Conservation (phyloP, 768 basidiomycete genomes). For the Leccinum boreale region DNA sequence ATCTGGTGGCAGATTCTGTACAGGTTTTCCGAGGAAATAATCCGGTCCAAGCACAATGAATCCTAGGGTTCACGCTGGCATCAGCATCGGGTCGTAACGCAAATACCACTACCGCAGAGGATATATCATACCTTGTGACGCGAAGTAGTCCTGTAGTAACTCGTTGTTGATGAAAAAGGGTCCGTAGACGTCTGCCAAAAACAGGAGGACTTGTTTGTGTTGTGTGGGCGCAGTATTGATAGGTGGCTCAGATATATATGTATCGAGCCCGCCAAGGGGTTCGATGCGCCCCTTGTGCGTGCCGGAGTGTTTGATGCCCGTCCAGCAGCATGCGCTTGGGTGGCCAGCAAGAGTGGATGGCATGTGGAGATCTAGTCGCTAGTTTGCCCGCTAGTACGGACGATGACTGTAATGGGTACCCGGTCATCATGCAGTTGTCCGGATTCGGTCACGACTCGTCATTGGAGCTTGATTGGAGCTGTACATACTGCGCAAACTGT, state of each 20-base stretch:
- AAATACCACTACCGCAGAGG: background rate
- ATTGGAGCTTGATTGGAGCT: too few relatives aligned
- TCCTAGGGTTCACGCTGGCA: conserved; percentile 32
- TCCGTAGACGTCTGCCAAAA: conserved; percentile 55
- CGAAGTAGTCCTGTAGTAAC: conserved; percentile 60
- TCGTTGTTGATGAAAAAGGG: conserved; percentile 54
- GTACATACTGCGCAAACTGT: background rate
- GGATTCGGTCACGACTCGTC: background rate
- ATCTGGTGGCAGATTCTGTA: conserved; percentile 35
- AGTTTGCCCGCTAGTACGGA: background rate
- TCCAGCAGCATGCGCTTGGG: conserved; percentile 49
- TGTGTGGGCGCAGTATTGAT: conserved; percentile 1
- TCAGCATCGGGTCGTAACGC: background rate
- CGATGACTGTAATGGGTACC: background rate
- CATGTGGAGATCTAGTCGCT: background rate
- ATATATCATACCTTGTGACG: conserved; percentile 46
- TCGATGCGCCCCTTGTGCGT: conserved; percentile 42
- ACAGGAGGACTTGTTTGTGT: conserved; percentile 48
- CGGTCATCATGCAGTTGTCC: background rate
- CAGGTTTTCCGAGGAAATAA: conserved; percentile 56
- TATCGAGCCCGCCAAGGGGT: conserved; percentile 45
- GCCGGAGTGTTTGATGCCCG: conserved; percentile 47
- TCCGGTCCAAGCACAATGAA: conserved; percentile 58
- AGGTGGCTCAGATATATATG: conserved; percentile 54
- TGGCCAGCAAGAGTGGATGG: conserved; percentile 34